These are phyloP conservation scores for Begonia peltatifolia DNA, from an alignment of 306 rosid genomes.

Conservation along the genomic window DNA sequence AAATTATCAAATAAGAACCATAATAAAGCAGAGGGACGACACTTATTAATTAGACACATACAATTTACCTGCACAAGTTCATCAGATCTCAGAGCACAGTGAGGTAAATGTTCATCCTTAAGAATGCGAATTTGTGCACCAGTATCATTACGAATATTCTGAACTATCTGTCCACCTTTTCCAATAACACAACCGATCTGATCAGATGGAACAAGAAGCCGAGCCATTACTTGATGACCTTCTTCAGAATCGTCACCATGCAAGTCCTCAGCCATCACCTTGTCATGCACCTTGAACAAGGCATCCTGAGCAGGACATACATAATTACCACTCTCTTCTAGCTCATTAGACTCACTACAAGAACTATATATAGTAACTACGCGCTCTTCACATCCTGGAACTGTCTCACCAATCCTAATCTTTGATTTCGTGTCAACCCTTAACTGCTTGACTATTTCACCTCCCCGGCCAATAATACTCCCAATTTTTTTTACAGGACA, in stretches of 20 bases:
- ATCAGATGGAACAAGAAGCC: constrained; percentile 89
- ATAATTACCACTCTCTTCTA: constrained; percentile 39
- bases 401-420: constrained; percentile 91
- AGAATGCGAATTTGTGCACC: constrained; percentile 94
- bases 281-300: constrained; percentile 63
- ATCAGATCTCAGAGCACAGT: constrained; percentile 74
- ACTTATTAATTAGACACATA: too few species aligned
- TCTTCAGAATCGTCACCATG: constrained; percentile 64
- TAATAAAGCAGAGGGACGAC: too few species aligned
- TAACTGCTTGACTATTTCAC: constrained; percentile 93
- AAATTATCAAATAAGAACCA: too few species aligned
- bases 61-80: constrained; percentile 79
- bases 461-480: constrained; percentile 94
- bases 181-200: constrained; percentile 95
- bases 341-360: constrained; percentile 55
- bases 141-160: constrained; percentile 66
- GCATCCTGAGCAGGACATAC: constrained; percentile 89
- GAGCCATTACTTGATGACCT: constrained; percentile 54
- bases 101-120: constrained; percentile 78
- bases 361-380: constrained; percentile 67
- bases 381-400: constrained; percentile 75
- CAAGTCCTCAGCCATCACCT: constrained; percentile 81
- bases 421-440: constrained; percentile 74
- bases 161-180: constrained; percentile 90
- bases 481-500: constrained; percentile 83